These are phyloP conservation scores for Neurospora sp. DNA, from an alignment of 495 filamentous ascomycete genomes.

Conservation along the genomic window DNA sequence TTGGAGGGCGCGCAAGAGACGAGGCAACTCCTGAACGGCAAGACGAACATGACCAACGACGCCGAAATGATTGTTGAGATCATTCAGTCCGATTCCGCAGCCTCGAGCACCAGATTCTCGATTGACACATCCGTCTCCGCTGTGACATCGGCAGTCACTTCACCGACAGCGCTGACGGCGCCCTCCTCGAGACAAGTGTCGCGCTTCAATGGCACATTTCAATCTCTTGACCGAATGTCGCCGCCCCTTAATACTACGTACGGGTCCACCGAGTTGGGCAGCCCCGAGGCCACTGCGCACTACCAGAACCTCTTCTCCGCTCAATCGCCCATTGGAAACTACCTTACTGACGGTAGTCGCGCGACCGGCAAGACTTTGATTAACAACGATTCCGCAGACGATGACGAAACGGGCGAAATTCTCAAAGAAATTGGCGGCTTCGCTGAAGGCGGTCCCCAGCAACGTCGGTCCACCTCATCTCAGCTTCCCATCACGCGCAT, in stretches of 20 bases:
- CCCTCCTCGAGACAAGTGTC: slow-evolving; percentile 59
- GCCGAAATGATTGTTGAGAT: slow-evolving; percentile 75
- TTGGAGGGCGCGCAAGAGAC: slow-evolving; percentile 67
- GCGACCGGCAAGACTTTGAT: slow-evolving; percentile 77
- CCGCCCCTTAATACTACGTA: slow-evolving; percentile 48
- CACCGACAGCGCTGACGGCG: slow-evolving; percentile 41
- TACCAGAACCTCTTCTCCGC: slow-evolving; percentile 73
- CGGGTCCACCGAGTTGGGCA: slow-evolving; percentile 47
- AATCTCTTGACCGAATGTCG: slow-evolving; percentile 60
- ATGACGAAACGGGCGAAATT: slow-evolving; percentile 76
- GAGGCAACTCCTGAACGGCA: slow-evolving; percentile 66
- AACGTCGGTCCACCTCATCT: slow-evolving; percentile 63
- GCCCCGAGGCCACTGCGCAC: slow-evolving; percentile 49
- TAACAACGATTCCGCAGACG: slow-evolving; percentile 64
- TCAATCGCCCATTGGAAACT: slow-evolving; percentile 72
- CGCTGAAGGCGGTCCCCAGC: slow-evolving; percentile 57
- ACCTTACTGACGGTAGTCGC: slow-evolving; percentile 57
- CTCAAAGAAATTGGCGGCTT: slow-evolving; percentile 78
- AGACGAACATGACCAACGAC: slow-evolving; percentile 63
- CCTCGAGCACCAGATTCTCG: slow-evolving; percentile 28
- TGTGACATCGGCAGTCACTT: slow-evolving; percentile 18
- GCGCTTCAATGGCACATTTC: slow-evolving; percentile 71
- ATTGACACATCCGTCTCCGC: slow-evolving; percentile 22
- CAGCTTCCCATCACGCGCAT: slow-evolving; percentile 65
- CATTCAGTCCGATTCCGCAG: slow-evolving; percentile 28